phyloP scores from a whole-genome alignment of 805 yeast species.

The Blastobotrys parvus region DNA sequence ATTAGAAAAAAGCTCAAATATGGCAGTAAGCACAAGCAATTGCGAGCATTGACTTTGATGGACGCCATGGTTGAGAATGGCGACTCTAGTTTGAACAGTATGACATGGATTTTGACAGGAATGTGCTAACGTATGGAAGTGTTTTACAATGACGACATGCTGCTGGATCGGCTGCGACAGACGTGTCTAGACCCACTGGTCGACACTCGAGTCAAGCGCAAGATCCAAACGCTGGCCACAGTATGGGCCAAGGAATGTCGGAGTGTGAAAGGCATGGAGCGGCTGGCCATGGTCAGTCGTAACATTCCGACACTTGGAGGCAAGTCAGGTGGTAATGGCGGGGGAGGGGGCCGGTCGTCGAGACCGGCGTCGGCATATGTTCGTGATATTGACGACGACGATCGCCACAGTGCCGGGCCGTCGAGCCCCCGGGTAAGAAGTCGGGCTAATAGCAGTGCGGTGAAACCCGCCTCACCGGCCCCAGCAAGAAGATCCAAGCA shows the following conservation, averaged over 20 bases:
- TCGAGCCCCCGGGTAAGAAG: too few species aligned
- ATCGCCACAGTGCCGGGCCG: too few species aligned
- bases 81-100: constrained; percentile 27
- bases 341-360: background rate
- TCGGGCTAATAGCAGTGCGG: constrained; percentile 1
- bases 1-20: constrained; percentile 82
- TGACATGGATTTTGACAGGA: constrained; percentile 3
- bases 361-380: constrained; percentile 10
- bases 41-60: constrained; percentile 53
- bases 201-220: constrained; percentile 38
- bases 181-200: constrained; percentile 37
- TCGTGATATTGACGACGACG: constrained; percentile 16
- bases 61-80: constrained; percentile 56
- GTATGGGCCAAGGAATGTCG: constrained; percentile 61
- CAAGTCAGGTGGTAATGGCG: constrained; percentile 16
- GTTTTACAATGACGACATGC: constrained; percentile 58
- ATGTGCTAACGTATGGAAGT: constrained; percentile 12
- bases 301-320: constrained; percentile 31
- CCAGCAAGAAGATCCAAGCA: background rate
- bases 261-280: constrained; percentile 41
- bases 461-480: background rate
- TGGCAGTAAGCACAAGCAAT: constrained; percentile 59
- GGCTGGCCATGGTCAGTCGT: constrained; percentile 40
- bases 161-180: constrained; percentile 55
- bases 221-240: constrained; percentile 42